These are phyloP conservation scores for Suillus tomentosus DNA, from an alignment of 768 basidiomycete genomes.

Conservation along the genomic window DNA sequence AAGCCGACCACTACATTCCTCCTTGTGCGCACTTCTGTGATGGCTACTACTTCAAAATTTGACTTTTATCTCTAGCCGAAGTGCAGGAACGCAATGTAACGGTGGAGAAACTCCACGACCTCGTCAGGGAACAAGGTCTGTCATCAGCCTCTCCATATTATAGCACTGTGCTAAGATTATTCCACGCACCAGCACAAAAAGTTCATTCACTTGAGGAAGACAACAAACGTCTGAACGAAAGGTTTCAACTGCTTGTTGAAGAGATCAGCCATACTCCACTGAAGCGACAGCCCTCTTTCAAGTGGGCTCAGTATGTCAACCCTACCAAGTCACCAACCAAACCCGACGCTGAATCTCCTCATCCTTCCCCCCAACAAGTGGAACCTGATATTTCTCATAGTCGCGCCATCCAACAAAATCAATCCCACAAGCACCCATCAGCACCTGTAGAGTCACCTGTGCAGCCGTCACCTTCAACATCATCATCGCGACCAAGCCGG, in stretches of 20 bases:
- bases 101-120: conserved; percentile 63
- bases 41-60: conserved; percentile 4
- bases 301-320: conserved; percentile 84
- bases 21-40: conserved; percentile 61
- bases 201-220: conserved; percentile 75
- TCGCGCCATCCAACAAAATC: conserved; percentile 29
- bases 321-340: conserved; percentile 82
- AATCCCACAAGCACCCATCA: conserved; percentile 37
- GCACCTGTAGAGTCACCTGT: conserved; percentile 32
- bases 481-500: conserved; percentile 38
- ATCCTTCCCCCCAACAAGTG: conserved; percentile 73
- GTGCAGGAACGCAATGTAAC: conserved; percentile 56
- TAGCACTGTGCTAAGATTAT: conserved; percentile 12
- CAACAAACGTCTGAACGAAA: conserved; percentile 66
- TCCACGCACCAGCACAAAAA: conserved; percentile 56
- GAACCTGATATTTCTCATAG: conserved; percentile 64
- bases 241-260: conserved; percentile 64
- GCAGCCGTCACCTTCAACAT: conserved; percentile 27
- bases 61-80: conserved; percentile 47
- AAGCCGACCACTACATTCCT: conserved; percentile 83
- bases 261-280: conserved; percentile 59
- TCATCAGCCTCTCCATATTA: conserved; percentile 9
- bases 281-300: conserved; percentile 78
- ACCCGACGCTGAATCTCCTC: conserved; percentile 71
- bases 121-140: conserved; percentile 77